Evolutionary conservation across 306 rosid genomes (phyloP).

Genomic region (Sindora glabra): DNA sequence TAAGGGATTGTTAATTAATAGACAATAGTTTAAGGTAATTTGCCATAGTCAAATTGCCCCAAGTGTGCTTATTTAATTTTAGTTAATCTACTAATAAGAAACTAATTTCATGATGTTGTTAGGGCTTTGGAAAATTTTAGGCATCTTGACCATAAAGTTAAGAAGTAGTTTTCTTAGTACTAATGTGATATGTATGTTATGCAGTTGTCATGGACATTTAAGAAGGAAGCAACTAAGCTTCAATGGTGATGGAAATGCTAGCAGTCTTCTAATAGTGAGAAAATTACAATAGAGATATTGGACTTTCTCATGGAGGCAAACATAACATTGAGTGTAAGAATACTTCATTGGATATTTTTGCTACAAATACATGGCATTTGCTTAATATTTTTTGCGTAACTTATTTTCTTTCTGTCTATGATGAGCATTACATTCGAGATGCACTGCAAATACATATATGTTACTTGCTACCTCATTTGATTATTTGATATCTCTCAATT

Average conservation of each 20-base stretch:
- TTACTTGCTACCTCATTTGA: neutral
- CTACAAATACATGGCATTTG: neutral
- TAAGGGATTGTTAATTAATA: no score
- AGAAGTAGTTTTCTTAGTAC: neutral
- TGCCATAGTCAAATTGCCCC: no score
- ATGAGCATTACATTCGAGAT: neutral
- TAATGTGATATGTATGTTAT: neutral
- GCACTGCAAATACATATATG: neutral
- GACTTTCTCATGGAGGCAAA: conserved; percentile 84
- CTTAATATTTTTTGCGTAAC: neutral
- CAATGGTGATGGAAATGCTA: conserved; percentile 89
- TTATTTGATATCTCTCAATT: no score
- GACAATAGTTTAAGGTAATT: no score
- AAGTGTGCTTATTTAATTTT: no score
- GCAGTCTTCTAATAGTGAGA: conserved; percentile 47
- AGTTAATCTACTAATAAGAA: no score
- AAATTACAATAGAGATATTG: conserved; percentile 56
- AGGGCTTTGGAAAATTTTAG: neutral
- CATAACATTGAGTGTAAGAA: conserved; percentile 68
- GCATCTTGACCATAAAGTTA: neutral
- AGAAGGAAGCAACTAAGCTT: conserved; percentile 72
- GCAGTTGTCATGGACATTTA: conserved; percentile 86
- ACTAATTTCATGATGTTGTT: neutral
- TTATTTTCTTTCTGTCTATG: neutral
- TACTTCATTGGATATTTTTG: conserved; percentile 8